Evolutionary conservation across 2,329 filamentous ascomycete genomes (phyloP).

Genomic region (Penicillium paneum): DNA sequence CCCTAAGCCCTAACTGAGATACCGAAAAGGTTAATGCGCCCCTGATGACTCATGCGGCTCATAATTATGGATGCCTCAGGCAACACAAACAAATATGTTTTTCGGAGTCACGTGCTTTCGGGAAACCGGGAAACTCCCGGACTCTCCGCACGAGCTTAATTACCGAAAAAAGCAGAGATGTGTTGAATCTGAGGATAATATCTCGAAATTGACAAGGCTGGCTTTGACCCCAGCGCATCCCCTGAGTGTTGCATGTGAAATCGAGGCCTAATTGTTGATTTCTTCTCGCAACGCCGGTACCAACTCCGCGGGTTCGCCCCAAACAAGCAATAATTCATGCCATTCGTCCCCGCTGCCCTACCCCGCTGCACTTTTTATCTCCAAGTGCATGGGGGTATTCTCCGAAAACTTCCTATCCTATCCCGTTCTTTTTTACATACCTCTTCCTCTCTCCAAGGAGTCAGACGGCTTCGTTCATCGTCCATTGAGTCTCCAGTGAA

Average conservation of each 20-base stretch:
- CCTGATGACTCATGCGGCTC: neutral
- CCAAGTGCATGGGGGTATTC: conserved; percentile 20
- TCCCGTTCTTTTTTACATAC: conserved; percentile 6
- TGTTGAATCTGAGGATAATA: neutral
- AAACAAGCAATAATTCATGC: conserved; percentile 28
- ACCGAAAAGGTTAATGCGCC: neutral
- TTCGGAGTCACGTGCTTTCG: too few species aligned
- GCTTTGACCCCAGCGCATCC: neutral
- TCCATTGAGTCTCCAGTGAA: conserved; percentile 16
- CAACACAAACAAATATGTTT: neutral
- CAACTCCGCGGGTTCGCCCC: conserved; percentile 21
- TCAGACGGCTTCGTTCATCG: conserved; percentile 15
- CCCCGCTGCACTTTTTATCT: conserved; percentile 25
- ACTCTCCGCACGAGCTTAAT: conserved; percentile 9
- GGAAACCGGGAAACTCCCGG: neutral
- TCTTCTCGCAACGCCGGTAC: conserved; percentile 10
- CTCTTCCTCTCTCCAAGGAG: conserved; percentile 16
- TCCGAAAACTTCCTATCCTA: conserved; percentile 19
- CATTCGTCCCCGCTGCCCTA: conserved; percentile 23
- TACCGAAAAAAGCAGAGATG: neutral
- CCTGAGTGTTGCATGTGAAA: neutral
- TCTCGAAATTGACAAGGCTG: neutral
- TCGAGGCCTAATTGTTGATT: neutral
- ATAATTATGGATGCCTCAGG: neutral
- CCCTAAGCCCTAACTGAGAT: conserved; percentile 21